Evolutionary conservation across 2,329 filamentous ascomycete species (phyloP).

Genomic region (Stylonectria norvegica): DNA sequence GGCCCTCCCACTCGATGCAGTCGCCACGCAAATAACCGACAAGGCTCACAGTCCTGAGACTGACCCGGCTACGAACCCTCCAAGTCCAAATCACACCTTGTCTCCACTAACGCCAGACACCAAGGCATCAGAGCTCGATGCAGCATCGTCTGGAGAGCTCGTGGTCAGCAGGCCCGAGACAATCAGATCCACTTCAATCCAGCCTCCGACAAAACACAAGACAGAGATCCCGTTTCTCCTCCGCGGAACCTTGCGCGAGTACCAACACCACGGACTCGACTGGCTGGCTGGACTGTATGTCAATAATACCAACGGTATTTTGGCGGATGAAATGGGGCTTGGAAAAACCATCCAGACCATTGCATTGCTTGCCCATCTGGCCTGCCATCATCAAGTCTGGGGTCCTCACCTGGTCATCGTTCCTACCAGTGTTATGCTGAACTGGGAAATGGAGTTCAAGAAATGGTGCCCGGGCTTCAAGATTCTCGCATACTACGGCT

Average conservation of each 20-base stretch:
- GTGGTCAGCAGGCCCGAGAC: constrained; percentile 26
- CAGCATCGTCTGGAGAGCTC: constrained; percentile 37
- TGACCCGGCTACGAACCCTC: constrained; percentile 41
- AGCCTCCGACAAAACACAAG: constrained; percentile 43
- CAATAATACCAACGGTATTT: constrained; percentile 89
- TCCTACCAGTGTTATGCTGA: constrained; percentile 96
- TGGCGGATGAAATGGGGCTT: constrained; percentile 97
- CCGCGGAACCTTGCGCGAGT: constrained; percentile 85
- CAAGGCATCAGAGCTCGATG: constrained; percentile 49
- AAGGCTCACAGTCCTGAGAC: constrained; percentile 40
- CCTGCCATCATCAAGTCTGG: constrained; percentile 87
- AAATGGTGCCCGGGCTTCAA: constrained; percentile 99
- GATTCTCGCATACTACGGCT: constrained; percentile 94
- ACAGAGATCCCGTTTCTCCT: constrained; percentile 78
- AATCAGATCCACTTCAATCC: constrained; percentile 36
- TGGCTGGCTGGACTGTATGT: constrained; percentile 93
- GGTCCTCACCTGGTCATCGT: constrained; percentile 94
- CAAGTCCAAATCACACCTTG: constrained; percentile 44
- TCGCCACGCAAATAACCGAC: constrained; percentile 24
- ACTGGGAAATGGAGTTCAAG: constrained; percentile 99
- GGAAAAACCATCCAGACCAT: constrained; percentile 99
- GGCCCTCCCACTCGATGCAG: constrained; percentile 7
- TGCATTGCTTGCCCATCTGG: constrained; percentile 85
- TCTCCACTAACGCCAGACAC: constrained; percentile 50
- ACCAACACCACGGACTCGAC: constrained; percentile 94